phyloP scores from a whole-genome alignment of 805 yeast species.

The Ogataea kodamae region DNA sequence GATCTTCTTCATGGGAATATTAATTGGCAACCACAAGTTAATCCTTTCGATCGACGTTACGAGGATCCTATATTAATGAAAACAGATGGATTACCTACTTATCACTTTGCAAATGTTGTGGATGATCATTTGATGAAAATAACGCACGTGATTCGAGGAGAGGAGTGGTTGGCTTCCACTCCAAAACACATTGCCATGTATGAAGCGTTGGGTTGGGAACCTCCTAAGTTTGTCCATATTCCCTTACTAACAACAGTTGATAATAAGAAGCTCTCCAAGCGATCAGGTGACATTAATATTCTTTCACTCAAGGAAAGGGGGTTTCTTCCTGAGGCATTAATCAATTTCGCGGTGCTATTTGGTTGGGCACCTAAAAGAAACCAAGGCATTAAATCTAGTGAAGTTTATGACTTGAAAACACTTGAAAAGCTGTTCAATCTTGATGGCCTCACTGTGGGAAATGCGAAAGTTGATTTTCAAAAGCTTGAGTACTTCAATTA shows the following conservation, averaged over 20 bases:
- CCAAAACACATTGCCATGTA: constrained; percentile 91
- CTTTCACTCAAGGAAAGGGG: constrained; percentile 56
- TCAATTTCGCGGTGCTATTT: constrained; percentile 82
- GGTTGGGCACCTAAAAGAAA: constrained; percentile 90
- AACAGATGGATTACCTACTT: constrained; percentile 94
- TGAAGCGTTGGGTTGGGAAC: constrained; percentile 77
- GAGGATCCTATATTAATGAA: constrained; percentile 89
- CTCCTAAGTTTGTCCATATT: constrained; percentile 83
- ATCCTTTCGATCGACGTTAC: constrained; percentile 63
- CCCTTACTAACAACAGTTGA: constrained; percentile 75
- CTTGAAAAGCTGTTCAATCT: constrained; percentile 56
- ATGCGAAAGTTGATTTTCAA: constrained; percentile 81
- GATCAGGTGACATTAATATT: constrained; percentile 80
- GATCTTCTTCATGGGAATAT: constrained; percentile 80
- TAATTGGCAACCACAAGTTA: constrained; percentile 76
- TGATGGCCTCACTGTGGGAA: constrained; percentile 82
- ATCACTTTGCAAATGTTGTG: constrained; percentile 92
- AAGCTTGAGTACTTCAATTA: constrained; percentile 79
- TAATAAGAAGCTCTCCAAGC: constrained; percentile 79
- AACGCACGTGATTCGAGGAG: constrained; percentile 94
- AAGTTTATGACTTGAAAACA: constrained; percentile 49
- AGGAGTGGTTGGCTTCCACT: constrained; percentile 96
- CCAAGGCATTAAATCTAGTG: constrained; percentile 46
- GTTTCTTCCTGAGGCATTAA: constrained; percentile 78
- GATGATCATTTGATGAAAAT: constrained; percentile 93